Evolutionary conservation across 371 early-diverging fungal genomes (phyloP), one percentile per base, ranked within the genome.

Genomic region (Dichotomocladium elegans): DNA sequence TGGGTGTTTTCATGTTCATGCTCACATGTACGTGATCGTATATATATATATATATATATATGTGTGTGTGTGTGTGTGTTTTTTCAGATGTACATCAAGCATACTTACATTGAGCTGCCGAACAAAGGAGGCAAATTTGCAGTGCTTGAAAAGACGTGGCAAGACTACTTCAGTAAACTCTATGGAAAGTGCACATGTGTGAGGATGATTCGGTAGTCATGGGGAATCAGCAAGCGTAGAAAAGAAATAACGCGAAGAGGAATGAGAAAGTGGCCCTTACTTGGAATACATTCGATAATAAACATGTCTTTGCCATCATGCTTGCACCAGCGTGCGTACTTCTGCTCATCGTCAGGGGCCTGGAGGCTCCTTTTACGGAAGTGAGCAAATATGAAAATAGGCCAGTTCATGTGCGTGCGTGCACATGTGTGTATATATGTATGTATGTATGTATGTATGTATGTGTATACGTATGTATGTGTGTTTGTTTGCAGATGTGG

Each of bases 101-200:
- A 29, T 14, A 30, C 60, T 63, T 72, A 74, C 78, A 55, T 78
- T 79, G 9, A 79, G 61, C 54, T 79, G 79, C 45, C 79, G 68
- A 31, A 79, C 79, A 64, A 79, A 79, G 2, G 79, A 79, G 26
- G 76, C 66, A 49, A 79, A 79, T 65, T 79, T 79, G 51, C 79
- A 79, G 55, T 79, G 79, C 35, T 79, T 79, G 40, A 79, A 79
- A 19, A 68, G 51, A 52, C 68, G 68, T 12, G 79, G 79, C 40
- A 79, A 48, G 8, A 79, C 72, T n/a, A 63, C 59, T 44, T 72
- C 66, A 3, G 79, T 74, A 43, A 79, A 79, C 58, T 73, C 79
- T 75, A 48, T 26, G 51, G 10, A 40, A 33, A 41, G 11, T 22
- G 5, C 25, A 43, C 27, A 34, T 27, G 28, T 42, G 33, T 8